Conservation (phyloP, 2,329 filamentous ascomycete genomes). For the Neopestalotiopsis sp. region DNA sequence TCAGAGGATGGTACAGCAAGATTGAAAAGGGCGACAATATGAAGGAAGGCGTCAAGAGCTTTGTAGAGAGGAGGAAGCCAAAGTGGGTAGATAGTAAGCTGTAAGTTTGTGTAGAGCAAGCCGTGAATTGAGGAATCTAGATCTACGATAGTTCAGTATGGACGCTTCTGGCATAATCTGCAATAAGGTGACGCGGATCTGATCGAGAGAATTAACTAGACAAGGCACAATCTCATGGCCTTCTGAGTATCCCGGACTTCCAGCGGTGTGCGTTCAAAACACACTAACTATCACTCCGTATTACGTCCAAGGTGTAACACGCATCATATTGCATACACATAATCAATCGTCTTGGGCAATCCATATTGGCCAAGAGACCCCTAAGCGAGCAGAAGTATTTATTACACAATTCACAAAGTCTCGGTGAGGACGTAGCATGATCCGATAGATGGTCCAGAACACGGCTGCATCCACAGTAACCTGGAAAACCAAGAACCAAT, state of each 20-base stretch:
- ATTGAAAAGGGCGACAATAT: slow-evolving; percentile 75
- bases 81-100: slow-evolving; percentile 70
- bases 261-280: too few species aligned
- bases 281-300: too few species aligned
- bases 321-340: too few species aligned
- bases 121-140: neutral
- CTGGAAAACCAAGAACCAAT: neutral
- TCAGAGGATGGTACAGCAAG: slow-evolving; percentile 61
- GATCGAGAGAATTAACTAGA: too few species aligned
- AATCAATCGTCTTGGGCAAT: too few species aligned
- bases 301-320: too few species aligned
- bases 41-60: slow-evolving; percentile 74
- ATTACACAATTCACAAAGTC: neutral
- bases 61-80: slow-evolving; percentile 77
- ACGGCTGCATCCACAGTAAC: neutral
- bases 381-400: neutral
- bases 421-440: neutral
- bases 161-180: too few species aligned
- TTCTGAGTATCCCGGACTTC: too few species aligned
- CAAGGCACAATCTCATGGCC: too few species aligned
- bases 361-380: neutral
- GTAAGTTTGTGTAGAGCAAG: slow-evolving; percentile 35
- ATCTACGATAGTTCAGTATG: neutral
- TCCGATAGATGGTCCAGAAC: neutral
- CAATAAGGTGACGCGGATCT: too few species aligned